phyloP scores from a whole-genome alignment of 441 rosid species.

The Aquilaria agallochum region DNA sequence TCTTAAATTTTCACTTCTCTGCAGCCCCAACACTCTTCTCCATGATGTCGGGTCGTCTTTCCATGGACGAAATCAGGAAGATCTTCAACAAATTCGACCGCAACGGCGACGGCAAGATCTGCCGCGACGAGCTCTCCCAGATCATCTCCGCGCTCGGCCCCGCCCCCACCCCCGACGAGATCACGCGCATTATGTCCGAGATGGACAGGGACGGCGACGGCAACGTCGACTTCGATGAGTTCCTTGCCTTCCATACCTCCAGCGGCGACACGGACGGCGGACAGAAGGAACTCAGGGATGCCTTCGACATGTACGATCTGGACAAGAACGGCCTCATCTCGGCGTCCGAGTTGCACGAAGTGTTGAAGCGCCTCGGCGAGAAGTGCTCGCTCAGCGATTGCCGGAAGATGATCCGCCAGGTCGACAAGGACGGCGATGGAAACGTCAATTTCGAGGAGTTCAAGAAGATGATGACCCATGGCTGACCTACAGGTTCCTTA shows the following conservation, averaged over 20 bases:
- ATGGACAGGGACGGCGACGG: slow-evolving; percentile 85
- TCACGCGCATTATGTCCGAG: slow-evolving; percentile 54
- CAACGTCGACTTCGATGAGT: slow-evolving; percentile 71
- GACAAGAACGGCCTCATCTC: slow-evolving; percentile 81
- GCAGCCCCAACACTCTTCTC: not conserved
- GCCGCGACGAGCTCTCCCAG: slow-evolving; percentile 48
- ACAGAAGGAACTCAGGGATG: slow-evolving; percentile 59
- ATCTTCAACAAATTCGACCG: slow-evolving; percentile 77
- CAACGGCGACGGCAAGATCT: slow-evolving; percentile 89
- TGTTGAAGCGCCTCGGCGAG: slow-evolving; percentile 68
- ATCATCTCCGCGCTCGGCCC: slow-evolving; percentile 56
- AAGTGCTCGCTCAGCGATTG: slow-evolving; percentile 70
- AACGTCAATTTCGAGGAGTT: slow-evolving; percentile 82
- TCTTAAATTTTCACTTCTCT: too few relatives aligned
- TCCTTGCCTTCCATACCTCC: slow-evolving; percentile 38
- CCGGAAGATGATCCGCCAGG: slow-evolving; percentile 63
- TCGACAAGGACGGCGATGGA: slow-evolving; percentile 87
- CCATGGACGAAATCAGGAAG: slow-evolving; percentile 39
- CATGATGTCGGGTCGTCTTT: slow-evolving; percentile 22
- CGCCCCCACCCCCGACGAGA: slow-evolving; percentile 43
- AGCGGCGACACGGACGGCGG: slow-evolving; percentile 13
- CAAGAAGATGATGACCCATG: slow-evolving; percentile 77
- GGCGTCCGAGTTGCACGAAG: slow-evolving; percentile 57
- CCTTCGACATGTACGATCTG: slow-evolving; percentile 72
- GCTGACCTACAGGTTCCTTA: not conserved